These are phyloP conservation scores for Alternaria triticimaculans DNA, from an alignment of 2,329 filamentous ascomycete species.

Conservation along the genomic window DNA sequence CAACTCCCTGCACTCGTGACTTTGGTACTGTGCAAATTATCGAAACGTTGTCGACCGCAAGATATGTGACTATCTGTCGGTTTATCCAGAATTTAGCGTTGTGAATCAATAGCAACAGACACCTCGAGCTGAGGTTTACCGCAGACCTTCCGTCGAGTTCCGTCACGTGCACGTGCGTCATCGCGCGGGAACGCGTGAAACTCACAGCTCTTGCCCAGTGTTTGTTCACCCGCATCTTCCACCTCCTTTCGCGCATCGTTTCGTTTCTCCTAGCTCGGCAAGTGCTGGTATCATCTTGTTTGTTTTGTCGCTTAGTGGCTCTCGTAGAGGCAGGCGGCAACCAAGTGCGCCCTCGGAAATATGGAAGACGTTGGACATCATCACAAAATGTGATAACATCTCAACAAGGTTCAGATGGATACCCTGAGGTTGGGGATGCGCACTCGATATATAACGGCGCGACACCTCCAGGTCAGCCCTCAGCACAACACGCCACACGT, in stretches of 20 bases:
- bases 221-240: background rate
- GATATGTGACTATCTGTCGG: background rate
- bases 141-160: background rate
- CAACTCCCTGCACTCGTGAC: constrained; percentile 15
- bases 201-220: background rate
- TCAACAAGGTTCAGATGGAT: background rate
- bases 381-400: background rate
- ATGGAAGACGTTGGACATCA: background rate
- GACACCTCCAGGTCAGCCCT: constrained; percentile 8
- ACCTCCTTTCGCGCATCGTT: background rate
- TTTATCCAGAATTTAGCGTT: background rate
- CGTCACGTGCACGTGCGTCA: background rate
- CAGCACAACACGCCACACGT: constrained; percentile 11
- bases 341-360: background rate
- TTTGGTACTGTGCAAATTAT: background rate
- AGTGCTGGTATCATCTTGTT: background rate
- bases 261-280: background rate
- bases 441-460: constrained; percentile 18
- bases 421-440: background rate
- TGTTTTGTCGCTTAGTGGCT: background rate
- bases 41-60: no score
- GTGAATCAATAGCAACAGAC: background rate
- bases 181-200: background rate
- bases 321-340: background rate
- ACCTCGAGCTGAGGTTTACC: background rate